Evolutionary conservation across 2,329 filamentous ascomycete genomes (phyloP).

Genomic region (Fusarium oligoseptatum): DNA sequence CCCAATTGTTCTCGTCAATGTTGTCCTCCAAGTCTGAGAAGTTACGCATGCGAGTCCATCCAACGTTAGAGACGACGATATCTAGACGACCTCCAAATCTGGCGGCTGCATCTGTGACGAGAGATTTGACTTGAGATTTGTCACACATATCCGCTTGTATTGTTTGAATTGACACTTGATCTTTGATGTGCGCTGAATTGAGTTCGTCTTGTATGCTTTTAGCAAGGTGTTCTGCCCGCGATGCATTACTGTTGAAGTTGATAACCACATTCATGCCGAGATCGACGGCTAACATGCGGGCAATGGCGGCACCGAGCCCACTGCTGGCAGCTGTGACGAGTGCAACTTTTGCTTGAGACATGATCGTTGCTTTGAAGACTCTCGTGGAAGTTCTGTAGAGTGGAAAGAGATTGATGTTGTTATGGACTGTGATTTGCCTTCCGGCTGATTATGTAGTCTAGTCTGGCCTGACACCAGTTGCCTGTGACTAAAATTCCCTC

Average conservation of each 20-base stretch:
- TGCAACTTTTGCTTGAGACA: neutral
- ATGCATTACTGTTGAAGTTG: slow-evolving; percentile 2
- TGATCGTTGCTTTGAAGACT: neutral
- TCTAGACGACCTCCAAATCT: neutral
- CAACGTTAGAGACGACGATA: slow-evolving; percentile 2
- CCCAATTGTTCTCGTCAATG: slow-evolving; percentile 2
- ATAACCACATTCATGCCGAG: slow-evolving; percentile 7
- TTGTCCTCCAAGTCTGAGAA: slow-evolving; percentile 5
- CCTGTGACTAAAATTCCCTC: neutral
- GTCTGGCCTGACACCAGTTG: neutral
- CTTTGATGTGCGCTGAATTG: neutral
- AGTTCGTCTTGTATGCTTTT: neutral
- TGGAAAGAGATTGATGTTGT: neutral
- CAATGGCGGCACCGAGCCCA: slow-evolving; percentile 3
- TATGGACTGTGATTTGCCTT: neutral
- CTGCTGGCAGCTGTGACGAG: slow-evolving; percentile 1
- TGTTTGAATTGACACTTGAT: neutral
- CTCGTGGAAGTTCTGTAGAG: neutral
- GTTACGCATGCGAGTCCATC: slow-evolving; percentile 6
- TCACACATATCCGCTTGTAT: neutral
- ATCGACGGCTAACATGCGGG: slow-evolving; percentile 1
- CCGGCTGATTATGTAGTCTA: neutral
- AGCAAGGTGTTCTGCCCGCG: neutral
- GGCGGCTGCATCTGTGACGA: neutral
- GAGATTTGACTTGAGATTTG: neutral